Evolutionary conservation across 2,329 filamentous ascomycete species (phyloP), one percentile per base, ranked within the genome.

Genomic region (Aureobasidium lini): DNA sequence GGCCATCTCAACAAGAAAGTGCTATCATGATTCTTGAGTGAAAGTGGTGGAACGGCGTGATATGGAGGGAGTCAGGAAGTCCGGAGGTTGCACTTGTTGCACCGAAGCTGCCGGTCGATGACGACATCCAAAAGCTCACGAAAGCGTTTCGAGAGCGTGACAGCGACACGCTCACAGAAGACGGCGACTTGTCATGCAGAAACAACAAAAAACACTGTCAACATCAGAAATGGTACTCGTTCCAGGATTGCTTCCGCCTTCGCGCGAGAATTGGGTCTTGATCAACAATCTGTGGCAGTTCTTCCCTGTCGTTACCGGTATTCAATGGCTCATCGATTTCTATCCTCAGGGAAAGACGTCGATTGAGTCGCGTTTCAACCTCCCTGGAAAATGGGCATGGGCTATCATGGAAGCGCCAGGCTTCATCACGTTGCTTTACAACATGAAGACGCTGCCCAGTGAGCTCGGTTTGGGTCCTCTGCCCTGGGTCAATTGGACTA

Each of bases 291-390:
- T 73, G 15, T 81, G 76, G 72, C 75, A 79, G 63, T 77, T 76
- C 68, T 81, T 81, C 66, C 79, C 79, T 15, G 37, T 81, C 56
- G 79, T 80, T 70, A 48, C 86, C 0, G 81, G 84, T 1, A 54
- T 83, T 23, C 91, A 96, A 83, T 95, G 88, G 86, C 61, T 86
- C 59, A 76, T 81, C n/a, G 81, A 84, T 59, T 96, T 84, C 81
- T 94, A 96, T 72, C 89, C 89, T 53, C 90, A 93, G 78, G 94
- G 94, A 72, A 97, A 97, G 75, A 96, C 92, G 2, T 95, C 90
- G 3, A 81, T 85, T 16, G 69, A 79, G 3, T 91, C 87, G 66
- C 76, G 76, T 11, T 78, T 94, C 70, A 99, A 99, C 75, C 73
- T 97, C n/a, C 89, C 92, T 1, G 94, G 94, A 62, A 89, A 89